Percentiles rank a stretch among this genome's conserved stretches.
Conservation (phyloP, 2,329 filamentous ascomycete species). For the Tolypocladium album region DNA sequence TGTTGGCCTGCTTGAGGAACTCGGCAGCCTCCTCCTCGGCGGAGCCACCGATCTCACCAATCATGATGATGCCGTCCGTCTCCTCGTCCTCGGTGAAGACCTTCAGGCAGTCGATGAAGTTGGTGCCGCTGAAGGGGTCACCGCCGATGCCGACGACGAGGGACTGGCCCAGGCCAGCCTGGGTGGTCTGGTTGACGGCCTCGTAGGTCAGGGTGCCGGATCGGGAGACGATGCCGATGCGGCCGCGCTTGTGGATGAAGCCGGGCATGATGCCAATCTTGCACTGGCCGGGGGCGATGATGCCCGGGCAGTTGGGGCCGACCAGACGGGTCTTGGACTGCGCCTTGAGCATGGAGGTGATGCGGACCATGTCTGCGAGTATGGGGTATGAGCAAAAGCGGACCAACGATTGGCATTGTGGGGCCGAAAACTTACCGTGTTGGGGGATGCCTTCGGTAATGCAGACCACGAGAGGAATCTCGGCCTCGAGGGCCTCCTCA, state of each 20-base stretch:
- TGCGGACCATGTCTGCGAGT: conserved; percentile 88
- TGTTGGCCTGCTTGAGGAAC: conserved; percentile 89
- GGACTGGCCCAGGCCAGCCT: conserved; percentile 92
- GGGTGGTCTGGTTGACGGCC: conserved; percentile 98
- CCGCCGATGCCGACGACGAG: conserved; percentile 97
- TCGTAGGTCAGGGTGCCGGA: conserved; percentile 98
- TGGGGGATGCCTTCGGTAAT: conserved; percentile 98
- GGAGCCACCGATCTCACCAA: conserved; percentile 95
- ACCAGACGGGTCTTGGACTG: conserved; percentile 95
- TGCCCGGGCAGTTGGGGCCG: conserved; percentile 95
- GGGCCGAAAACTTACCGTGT: conserved; percentile 55
- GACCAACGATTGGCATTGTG: conserved; percentile 1
- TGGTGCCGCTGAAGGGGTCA: conserved; percentile 97
- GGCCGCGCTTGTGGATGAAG: conserved; percentile 99
- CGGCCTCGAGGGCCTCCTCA: conserved; percentile 87
- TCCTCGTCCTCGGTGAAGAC: conserved; percentile 94
- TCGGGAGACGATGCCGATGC: conserved; percentile 95
- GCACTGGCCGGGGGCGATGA: conserved; percentile 92
- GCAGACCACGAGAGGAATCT: conserved; percentile 90
- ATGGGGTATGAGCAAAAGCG: conserved; percentile 5
- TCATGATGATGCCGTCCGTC: conserved; percentile 99
- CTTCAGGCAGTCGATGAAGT: conserved; percentile 98
- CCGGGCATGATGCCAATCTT: conserved; percentile 99
- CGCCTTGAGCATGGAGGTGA: conserved; percentile 94
- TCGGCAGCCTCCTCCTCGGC: conserved; percentile 98